Conservation (phyloP, 176 grass and related monocot species). For the Lolium rigidum region DNA sequence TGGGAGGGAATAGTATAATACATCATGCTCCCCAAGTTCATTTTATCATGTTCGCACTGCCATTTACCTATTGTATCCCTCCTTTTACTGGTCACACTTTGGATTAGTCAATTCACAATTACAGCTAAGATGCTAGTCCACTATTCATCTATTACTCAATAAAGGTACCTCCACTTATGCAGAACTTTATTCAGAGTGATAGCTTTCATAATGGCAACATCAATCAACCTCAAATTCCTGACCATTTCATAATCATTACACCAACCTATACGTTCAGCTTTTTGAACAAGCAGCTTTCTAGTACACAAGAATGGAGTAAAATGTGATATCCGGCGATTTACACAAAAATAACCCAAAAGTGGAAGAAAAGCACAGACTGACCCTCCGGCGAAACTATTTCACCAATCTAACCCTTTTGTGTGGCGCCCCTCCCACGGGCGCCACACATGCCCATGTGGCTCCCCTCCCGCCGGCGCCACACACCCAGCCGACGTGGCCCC, state of each 20-base stretch:
- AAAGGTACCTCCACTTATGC: constrained; percentile 51
- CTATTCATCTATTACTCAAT: constrained; percentile 46
- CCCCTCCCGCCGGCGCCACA: too few species aligned
- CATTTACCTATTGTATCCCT: constrained; percentile 32
- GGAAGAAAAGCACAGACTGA: too few species aligned
- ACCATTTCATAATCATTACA: constrained; percentile 60
- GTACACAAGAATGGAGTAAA: constrained; percentile 18
- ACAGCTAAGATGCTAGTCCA: constrained; percentile 32
- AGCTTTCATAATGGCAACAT: constrained; percentile 54
- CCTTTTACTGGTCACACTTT: constrained; percentile 17
- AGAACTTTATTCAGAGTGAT: constrained; percentile 50
- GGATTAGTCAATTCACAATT: constrained; percentile 37
- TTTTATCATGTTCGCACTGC: constrained; percentile 15
- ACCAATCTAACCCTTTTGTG: too few species aligned
- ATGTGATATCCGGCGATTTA: not conserved
- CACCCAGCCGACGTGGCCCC: too few species aligned
- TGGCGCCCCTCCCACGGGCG: too few species aligned
- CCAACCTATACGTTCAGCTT: constrained; percentile 45
- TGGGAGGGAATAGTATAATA: not conserved
- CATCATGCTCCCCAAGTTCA: not conserved
- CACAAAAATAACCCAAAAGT: too few species aligned
- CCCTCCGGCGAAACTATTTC: too few species aligned
- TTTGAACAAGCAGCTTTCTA: constrained; percentile 44
- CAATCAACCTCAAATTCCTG: constrained; percentile 35
- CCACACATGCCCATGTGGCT: too few species aligned